Conservation (phyloP, 768 basidiomycete species). For the Lactarius tabidus region DNA sequence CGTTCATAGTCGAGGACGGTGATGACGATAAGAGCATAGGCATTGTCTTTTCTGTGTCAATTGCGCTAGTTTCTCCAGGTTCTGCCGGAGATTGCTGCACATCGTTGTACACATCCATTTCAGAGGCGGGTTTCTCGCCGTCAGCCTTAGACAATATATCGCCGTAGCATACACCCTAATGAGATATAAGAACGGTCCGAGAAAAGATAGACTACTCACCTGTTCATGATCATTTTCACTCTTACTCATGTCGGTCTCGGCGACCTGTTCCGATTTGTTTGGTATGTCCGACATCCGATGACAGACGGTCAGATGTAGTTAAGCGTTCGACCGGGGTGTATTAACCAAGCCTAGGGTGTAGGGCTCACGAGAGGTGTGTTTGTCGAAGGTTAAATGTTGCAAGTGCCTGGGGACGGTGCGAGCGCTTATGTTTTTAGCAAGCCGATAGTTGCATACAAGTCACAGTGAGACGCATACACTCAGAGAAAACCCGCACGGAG, state of each 20-base stretch:
- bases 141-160: not conserved
- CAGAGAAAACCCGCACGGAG: too few species aligned
- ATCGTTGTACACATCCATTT: not conserved
- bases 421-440: not conserved
- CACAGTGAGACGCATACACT: not conserved
- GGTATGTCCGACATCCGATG: not conserved
- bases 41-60: not conserved
- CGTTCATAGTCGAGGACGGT: not conserved
- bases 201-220: not conserved
- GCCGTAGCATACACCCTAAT: not conserved
- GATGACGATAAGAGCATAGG: not conserved
- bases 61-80: not conserved
- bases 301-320: not conserved
- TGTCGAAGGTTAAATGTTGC: not conserved
- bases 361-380: not conserved
- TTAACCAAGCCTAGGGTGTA: not conserved
- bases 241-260: not conserved
- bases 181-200: not conserved
- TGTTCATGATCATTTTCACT: not conserved
- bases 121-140: not conserved
- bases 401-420: not conserved
- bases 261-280: not conserved
- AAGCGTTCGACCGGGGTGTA: constrained; percentile 7
- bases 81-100: not conserved
- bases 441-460: not conserved